These are phyloP conservation scores for Elaeagnus macrophylla DNA, from an alignment of 306 rosid genomes.

Conservation along the genomic window DNA sequence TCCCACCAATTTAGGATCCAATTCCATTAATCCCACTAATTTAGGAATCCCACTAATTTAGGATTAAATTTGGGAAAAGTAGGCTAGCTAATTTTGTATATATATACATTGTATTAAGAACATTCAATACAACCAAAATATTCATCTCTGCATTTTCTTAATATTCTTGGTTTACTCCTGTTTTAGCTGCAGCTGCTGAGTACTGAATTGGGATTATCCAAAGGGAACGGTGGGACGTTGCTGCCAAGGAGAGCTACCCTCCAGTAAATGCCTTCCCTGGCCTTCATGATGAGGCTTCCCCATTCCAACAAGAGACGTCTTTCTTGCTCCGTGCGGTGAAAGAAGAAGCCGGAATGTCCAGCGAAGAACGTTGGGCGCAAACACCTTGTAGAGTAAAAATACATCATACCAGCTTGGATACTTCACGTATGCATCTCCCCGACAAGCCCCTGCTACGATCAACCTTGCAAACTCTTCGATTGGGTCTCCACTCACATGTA, in stretches of 20 bases:
- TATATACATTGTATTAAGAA: too few species aligned
- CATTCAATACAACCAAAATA: too few species aligned
- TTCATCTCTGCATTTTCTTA: too few species aligned
- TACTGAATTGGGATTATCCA: conserved; percentile 27
- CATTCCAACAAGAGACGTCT: conserved; percentile 49
- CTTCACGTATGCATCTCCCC: conserved; percentile 61
- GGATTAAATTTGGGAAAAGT: too few species aligned
- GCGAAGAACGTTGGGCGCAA: conserved; percentile 56
- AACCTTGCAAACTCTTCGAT: conserved; percentile 64
- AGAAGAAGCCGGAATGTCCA: conserved; percentile 64
- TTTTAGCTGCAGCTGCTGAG: conserved; percentile 21
- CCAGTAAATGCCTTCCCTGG: conserved; percentile 23
- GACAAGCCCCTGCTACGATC: conserved; percentile 69
- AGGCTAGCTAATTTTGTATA: too few species aligned
- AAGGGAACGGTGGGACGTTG: conserved; percentile 11
- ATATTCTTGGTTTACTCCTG: too few species aligned
- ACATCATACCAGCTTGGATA: conserved; percentile 80
- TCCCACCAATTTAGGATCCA: too few species aligned
- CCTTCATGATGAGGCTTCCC: conserved; percentile 41
- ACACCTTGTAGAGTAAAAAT: conserved; percentile 53
- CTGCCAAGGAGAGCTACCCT: conserved; percentile 36
- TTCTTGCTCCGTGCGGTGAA: conserved; percentile 33
- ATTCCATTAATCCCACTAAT: too few species aligned
- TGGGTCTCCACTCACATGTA: conserved; percentile 47
- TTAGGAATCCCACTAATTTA: too few species aligned